phyloP scores from a whole-genome alignment of 2,329 filamentous ascomycete genomes.

The Beauveria pseudobassiana region DNA sequence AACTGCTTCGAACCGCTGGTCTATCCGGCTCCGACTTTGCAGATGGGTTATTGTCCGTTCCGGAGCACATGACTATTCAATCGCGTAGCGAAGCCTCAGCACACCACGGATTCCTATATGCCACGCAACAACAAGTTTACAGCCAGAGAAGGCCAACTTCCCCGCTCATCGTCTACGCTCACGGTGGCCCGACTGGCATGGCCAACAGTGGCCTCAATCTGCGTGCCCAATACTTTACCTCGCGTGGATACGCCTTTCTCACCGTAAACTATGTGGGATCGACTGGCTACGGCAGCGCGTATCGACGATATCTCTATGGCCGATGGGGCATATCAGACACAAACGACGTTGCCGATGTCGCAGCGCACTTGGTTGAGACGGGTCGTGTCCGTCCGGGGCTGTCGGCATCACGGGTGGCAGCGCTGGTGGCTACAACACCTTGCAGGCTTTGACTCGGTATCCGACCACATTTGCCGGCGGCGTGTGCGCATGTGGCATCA shows the following conservation, averaged over 20 bases:
- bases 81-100: slow-evolving; percentile 22
- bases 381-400: slow-evolving; percentile 28
- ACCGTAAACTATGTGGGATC: slow-evolving; percentile 46
- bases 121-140: slow-evolving; percentile 39
- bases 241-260: slow-evolving; percentile 44
- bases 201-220: slow-evolving; percentile 35
- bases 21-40: slow-evolving; percentile 24
- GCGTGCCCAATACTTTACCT: slow-evolving; percentile 43
- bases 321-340: slow-evolving; percentile 45
- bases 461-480: slow-evolving; percentile 41
- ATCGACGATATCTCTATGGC: slow-evolving; percentile 40
- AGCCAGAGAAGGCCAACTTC: slow-evolving; percentile 29
- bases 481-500: slow-evolving; percentile 42
- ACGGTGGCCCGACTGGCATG: slow-evolving; percentile 44
- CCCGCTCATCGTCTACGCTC: slow-evolving; percentile 43
- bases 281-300: slow-evolving; percentile 41
- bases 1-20: slow-evolving; percentile 25
- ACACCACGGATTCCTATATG: slow-evolving; percentile 40
- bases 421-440: slow-evolving; percentile 46
- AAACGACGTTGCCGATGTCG: slow-evolving; percentile 40
- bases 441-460: slow-evolving; percentile 40
- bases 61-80: slow-evolving; percentile 27
- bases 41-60: slow-evolving; percentile 26
- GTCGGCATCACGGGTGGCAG: slow-evolving; percentile 44
- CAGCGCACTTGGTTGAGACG: slow-evolving; percentile 31